Evolutionary conservation across 306 rosid species (phyloP).

Genomic region (Notholithocarpus densiflorus): DNA sequence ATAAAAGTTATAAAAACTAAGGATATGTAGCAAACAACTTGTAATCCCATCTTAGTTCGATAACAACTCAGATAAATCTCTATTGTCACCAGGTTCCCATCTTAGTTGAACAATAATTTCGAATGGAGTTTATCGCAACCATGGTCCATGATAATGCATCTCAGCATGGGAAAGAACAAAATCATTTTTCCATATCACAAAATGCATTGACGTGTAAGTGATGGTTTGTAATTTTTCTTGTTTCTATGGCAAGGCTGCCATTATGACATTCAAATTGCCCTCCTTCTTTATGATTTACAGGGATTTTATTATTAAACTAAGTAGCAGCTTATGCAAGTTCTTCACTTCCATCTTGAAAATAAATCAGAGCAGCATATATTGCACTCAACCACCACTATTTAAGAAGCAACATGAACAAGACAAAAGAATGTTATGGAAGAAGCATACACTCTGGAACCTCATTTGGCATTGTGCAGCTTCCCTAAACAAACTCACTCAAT

Average conservation of each 20-base stretch:
- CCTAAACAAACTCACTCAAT: neutral
- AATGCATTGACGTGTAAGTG: neutral
- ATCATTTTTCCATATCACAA: neutral
- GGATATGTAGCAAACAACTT: neutral
- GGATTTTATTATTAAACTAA: neutral
- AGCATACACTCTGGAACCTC: constrained; percentile 64
- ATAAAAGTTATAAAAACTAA: neutral
- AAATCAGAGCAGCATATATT: constrained; percentile 6
- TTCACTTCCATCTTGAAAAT: neutral
- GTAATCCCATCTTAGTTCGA: neutral
- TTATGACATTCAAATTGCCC: neutral
- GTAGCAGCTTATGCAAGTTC: neutral
- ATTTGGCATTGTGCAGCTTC: too few relatives aligned
- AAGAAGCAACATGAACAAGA: constrained; percentile 16
- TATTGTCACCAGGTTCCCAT: neutral
- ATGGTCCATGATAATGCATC: neutral
- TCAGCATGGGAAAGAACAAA: neutral
- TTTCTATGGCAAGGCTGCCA: neutral
- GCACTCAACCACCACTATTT: constrained; percentile 2
- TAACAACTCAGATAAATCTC: neutral
- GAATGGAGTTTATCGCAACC: neutral
- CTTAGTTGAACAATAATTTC: neutral
- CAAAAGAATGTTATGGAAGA: constrained; percentile 13
- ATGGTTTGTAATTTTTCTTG: neutral
- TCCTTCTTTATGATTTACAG: neutral